Evolutionary conservation across 2,329 filamentous ascomycete genomes (phyloP).

Genomic region (Tympanopsis confertula): DNA sequence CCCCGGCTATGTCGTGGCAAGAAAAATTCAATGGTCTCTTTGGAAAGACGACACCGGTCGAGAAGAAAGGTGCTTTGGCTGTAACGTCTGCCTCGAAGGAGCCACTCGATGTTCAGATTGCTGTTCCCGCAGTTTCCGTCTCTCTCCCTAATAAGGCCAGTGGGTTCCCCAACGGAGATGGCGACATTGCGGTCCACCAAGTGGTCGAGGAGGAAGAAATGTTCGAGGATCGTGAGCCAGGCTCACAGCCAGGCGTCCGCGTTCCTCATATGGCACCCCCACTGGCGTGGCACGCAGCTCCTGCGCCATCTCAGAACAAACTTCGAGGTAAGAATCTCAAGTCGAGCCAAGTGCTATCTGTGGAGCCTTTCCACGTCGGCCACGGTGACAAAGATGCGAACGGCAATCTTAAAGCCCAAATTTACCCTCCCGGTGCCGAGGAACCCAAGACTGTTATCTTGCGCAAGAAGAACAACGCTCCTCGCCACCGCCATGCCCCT

Average conservation of each 20-base stretch:
- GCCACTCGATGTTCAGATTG: conserved; percentile 26
- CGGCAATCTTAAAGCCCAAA: background rate
- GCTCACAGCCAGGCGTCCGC: conserved; percentile 60
- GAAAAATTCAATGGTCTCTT: conserved; percentile 73
- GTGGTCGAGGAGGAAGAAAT: conserved; percentile 58
- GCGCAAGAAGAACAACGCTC: background rate
- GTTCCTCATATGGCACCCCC: conserved; percentile 49
- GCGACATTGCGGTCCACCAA: conserved; percentile 34
- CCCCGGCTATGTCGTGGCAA: conserved; percentile 54
- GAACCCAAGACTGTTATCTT: background rate
- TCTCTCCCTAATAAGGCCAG: conserved; percentile 13
- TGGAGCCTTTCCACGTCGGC: background rate
- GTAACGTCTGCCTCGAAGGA: conserved; percentile 58
- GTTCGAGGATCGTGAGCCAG: conserved; percentile 72
- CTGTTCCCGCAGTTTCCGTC: conserved; percentile 55
- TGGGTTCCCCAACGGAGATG: conserved; percentile 21
- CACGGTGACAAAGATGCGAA: background rate
- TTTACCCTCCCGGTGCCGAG: background rate
- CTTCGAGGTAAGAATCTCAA: background rate
- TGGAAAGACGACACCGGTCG: conserved; percentile 39
- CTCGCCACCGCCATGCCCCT: too few relatives aligned
- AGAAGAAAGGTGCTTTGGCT: conserved; percentile 49
- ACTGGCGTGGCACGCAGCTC: background rate
- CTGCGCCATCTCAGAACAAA: background rate
- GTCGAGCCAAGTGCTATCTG: background rate